Base-by-base conservation (phyloP, 1,284 basidiomycete species). In the Tilletiopsis washingtonensis region DNA sequence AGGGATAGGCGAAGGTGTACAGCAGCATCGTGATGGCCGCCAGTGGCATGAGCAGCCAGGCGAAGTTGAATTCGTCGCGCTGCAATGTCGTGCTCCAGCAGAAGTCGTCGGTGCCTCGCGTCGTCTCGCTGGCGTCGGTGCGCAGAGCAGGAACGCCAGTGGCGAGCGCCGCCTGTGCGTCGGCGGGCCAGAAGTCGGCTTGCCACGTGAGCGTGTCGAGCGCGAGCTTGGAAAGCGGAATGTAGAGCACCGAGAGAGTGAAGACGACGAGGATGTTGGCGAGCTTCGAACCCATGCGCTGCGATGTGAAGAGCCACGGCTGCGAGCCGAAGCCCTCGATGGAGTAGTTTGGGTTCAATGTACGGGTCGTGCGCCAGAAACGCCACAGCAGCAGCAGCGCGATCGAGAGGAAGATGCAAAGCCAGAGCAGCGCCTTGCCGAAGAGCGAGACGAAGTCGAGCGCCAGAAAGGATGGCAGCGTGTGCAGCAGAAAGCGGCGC, bases 1-100 rank as follows among this genome's bases (percentile, higher is more conserved):
- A 76, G 0, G 86, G 86, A 59, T 84, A 86, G 80, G 81, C 85
- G 4, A 87, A 59, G 0, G 83, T 84, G 51, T 86, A 84, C 51
- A 78, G 71, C 23, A 76, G 46, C 41, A 87, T 75, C 11, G 80
- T 79, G 5, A 82, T 47, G 1, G 77, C 59, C 0, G 85, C 80
- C 15, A 84, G 62, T 14, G 82, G 78, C 3, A 88, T 71, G 25
- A 86, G 72, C 3, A 81, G 61, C 12, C 81, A 84, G 0, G 84
- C 84, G 59, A 78, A 84, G 67, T 89, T 88, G 62, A 86, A 76
- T 63, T 83, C 77, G 57, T 85, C 81, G 41, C 77, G 77, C 53
- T 80, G 78, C 84, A 85, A 82, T 2, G 84, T 73, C 9, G 74
- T 74, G 7, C 61, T 71, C 76, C 82, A 88, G 72, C 86, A 88